Conservation (phyloP, 208 protist genomes). For the Tritrichomonas musculus region DNA sequence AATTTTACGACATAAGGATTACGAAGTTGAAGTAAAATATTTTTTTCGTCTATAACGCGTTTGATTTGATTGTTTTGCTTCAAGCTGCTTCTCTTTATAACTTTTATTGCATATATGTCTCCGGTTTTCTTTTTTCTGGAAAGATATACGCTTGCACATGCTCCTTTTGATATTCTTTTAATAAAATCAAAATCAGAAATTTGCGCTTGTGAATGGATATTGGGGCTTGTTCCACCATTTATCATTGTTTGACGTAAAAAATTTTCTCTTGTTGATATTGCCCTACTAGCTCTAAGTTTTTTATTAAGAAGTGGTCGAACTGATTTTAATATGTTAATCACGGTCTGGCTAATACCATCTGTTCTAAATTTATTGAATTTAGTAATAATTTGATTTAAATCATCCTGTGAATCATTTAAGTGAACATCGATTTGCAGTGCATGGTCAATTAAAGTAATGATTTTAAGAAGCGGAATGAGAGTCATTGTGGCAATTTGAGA, state of each 20-base stretch:
- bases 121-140: slow-evolving; percentile 54
- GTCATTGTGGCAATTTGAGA: too few relatives aligned
- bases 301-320: background rate
- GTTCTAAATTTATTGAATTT: background rate
- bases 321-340: background rate
- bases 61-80: background rate
- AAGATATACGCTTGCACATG: slow-evolving; percentile 58
- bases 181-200: slow-evolving; percentile 62
- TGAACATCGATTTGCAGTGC: background rate
- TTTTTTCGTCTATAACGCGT: background rate
- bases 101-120: slow-evolving; percentile 62
- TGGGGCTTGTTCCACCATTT: background rate
- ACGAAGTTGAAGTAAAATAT: background rate
- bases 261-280: background rate
- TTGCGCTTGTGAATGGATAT: background rate
- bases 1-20: slow-evolving; percentile 25
- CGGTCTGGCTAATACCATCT: background rate
- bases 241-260: background rate
- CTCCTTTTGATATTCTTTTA: slow-evolving; percentile 60
- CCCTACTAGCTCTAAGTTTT: background rate
- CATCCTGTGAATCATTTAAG: too few relatives aligned
- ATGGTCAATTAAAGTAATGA: background rate
- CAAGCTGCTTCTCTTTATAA: background rate
- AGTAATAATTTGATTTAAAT: background rate
- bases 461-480: background rate